These are phyloP conservation scores for Ceratobasidium sp. DNA, from an alignment of 1,284 basidiomycete species.

Conservation along the genomic window DNA sequence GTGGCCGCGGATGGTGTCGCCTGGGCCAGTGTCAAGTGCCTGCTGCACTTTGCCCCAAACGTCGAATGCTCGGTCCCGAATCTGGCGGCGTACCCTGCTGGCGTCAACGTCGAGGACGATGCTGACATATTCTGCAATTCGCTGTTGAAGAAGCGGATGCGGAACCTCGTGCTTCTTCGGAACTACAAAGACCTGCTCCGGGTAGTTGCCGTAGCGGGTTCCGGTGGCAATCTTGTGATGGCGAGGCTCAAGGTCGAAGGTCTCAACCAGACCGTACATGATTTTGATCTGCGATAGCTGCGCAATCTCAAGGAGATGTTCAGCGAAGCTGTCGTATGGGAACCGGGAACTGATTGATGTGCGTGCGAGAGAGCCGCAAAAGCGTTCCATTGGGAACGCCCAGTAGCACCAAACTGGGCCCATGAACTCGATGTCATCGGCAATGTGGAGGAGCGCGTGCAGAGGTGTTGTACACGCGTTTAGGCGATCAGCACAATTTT, in stretches of 20 bases:
- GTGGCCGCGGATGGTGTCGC: background rate
- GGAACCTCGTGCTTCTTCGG: background rate
- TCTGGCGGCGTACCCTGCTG: background rate
- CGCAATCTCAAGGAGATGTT: slow-evolving; percentile 14
- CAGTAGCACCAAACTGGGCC: slow-evolving; percentile 64
- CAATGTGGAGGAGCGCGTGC: slow-evolving; percentile 62
- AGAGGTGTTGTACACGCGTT: slow-evolving; percentile 60
- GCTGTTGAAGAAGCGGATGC: background rate
- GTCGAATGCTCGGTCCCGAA: background rate
- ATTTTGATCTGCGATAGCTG: slow-evolving; percentile 36
- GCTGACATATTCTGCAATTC: slow-evolving; percentile 11
- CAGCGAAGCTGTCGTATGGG: no score
- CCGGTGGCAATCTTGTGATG: background rate
- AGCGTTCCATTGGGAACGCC: slow-evolving; percentile 61
- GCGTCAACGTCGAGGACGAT: background rate
- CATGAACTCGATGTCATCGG: slow-evolving; percentile 54
- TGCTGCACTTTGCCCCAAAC: slow-evolving; percentile 19
- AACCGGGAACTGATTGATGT: slow-evolving; percentile 11
- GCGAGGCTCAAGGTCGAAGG: slow-evolving; percentile 24
- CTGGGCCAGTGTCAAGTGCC: background rate
- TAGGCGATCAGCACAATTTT: slow-evolving; percentile 54
- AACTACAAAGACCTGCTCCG: slow-evolving; percentile 1
- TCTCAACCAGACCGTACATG: slow-evolving; percentile 8
- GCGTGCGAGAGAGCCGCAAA: slow-evolving; percentile 50
- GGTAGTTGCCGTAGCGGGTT: background rate